Base-by-base conservation (phyloP, 179 eudicot genomes). In the Nepenthes alata region DNA sequence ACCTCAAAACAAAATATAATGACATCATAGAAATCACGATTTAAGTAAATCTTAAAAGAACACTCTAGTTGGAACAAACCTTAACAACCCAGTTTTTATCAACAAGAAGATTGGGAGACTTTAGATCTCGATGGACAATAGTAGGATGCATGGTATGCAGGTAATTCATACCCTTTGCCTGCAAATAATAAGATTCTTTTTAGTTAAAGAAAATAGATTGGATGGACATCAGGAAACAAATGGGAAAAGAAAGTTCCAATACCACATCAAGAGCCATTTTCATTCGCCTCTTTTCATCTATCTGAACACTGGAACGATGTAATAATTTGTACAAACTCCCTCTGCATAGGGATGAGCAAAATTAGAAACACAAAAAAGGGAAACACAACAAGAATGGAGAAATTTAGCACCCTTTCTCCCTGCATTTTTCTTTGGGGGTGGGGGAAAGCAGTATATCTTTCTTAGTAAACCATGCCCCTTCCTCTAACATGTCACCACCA, bases 141-240 rank as follows among this genome's bases (percentile, higher is more conserved):
- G 77, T 77, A 61, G 96, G 98, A 72, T 86, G 80, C 70, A 95
- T 80, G 36, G 93, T 85, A 62, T 93, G 98, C 83, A 93, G 72
- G 73, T 89, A 93, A 77, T 93, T 93, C 98, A 93, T 89, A 65
- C 98, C 98, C 73, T 83, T 86, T 38, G 98, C 98, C 98, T 93
- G 75, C 78, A 78, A 67, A 62, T 14, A 62, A 38, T 45, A 63
- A 38, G 35, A 60, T 36, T 15, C 10, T 44, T 34, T 16, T 51
- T 47, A 36, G 63, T n/a, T 0, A 39, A 44, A 65, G 59, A 37
- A 49, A 53, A 14, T 13, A n/a, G 39, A 59, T 47, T 25, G 70
- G 59, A 57, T 14, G 55, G 56, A 37, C 11, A 55, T 13, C 11
- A 38, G 12, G 12, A 62, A 62, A 47, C n/a, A n/a, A 58, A 41